Evolutionary conservation across 345 rosid genomes (phyloP).

Genomic region (Reutealis trisperma): DNA sequence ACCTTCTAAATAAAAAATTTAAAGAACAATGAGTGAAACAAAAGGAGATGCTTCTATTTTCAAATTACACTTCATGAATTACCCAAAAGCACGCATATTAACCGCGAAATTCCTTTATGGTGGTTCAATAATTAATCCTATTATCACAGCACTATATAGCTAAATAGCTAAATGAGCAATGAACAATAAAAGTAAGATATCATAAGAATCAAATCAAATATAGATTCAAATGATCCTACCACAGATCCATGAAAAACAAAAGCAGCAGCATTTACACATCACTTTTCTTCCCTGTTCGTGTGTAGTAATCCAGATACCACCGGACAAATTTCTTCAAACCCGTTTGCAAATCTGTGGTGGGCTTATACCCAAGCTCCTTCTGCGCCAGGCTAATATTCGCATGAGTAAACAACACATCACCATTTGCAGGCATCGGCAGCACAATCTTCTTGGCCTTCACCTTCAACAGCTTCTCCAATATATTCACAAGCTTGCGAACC

Average conservation of each 20-base stretch:
- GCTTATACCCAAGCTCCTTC: constrained; percentile 38
- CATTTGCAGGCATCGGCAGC: constrained; percentile 35
- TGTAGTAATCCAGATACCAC: constrained; percentile 37
- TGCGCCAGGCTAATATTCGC: constrained; percentile 34
- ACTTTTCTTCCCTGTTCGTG: constrained; percentile 19
- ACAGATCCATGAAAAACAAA: constrained; percentile 10
- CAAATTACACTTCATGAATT: constrained; percentile 12
- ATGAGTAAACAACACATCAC: constrained; percentile 39
- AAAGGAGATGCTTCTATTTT: constrained; percentile 17
- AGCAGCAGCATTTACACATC: constrained; percentile 26
- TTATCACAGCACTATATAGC: constrained; percentile 9
- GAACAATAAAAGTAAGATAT: neutral
- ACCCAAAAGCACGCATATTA: constrained; percentile 24
- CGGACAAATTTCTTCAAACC: constrained; percentile 39
- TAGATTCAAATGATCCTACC: constrained; percentile 24
- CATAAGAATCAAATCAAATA: constrained; percentile 26
- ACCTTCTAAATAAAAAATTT: neutral
- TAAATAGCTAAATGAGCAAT: constrained; percentile 13
- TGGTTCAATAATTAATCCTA: constrained; percentile 12
- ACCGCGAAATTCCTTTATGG: constrained; percentile 13
- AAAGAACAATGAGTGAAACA: neutral
- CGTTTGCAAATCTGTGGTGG: constrained; percentile 25
- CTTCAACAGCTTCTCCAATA: constrained; percentile 40
- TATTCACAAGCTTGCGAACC: constrained; percentile 31
- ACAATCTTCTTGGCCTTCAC: constrained; percentile 36